Base-by-base conservation (phyloP, 108 stramenopile species). In the Conticribra weissflogii region DNA sequence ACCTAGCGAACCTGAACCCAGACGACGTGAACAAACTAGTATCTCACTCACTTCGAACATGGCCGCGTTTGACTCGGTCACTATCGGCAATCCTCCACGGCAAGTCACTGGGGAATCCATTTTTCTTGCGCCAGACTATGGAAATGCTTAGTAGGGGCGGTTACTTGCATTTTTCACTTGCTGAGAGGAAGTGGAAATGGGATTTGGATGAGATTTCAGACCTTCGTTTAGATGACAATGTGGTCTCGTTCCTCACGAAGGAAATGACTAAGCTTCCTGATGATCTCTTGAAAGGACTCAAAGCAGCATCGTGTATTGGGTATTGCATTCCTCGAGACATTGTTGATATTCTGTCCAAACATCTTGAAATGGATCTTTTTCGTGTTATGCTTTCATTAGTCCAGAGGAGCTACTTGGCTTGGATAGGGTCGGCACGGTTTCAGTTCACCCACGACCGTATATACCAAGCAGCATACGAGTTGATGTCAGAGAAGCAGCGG, bases 291-390 rank as follows among this genome's bases (percentile, higher is more conserved):
- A 46, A 47, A 18, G 66, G 63, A 14, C 30, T 76, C 19, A 59
- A 41, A 45, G 63, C 72, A 23, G 76, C 76, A 25, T 51, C 76
- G 3, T 71, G 76, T 63, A 49, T 76, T 54, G 76, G 76, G 47
- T 63, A 61, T 4, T 23, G 62, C 18, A 27, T 72, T 4, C 54
- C 30, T 21, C 15, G 41, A 19, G 29, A 41, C 3, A 50, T 63
- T 25, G 3, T 72, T 36, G 54, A 32, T n/a, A 56, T 63, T 29
- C 34, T 72, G 19, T 63, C 63, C 30, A 49, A n/a, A 51, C 48
- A 63, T 30, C n/a, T 17, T 3, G 28, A 49, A 16, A n/a, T 63
- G 16, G 29, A 63, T 50, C 28, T 62, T 27, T 9, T 17, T 32
- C 32, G 23, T 17, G 19, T 4, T 32, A 47, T 63, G n/a, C 28